Percentiles rank a stretch among this genome's conserved stretches.
phyloP scores from a whole-genome alignment of 1,284 basidiomycete species.

The Phylloboletellus chloephorus region DNA sequence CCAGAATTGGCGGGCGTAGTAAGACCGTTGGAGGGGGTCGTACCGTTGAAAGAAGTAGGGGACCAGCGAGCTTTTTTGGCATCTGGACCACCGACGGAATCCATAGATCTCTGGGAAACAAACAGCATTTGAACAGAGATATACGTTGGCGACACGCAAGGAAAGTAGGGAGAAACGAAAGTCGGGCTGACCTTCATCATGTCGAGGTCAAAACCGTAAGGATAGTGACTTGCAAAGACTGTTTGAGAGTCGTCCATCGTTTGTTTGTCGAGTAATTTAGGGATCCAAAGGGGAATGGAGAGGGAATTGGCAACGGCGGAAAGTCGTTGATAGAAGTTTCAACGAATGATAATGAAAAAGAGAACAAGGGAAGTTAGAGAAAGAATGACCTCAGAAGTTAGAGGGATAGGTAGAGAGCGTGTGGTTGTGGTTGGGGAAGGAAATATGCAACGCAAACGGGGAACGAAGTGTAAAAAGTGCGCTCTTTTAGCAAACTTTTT shows the following conservation, averaged over 20 bases:
- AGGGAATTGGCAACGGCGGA: constrained; percentile 38
- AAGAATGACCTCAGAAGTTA: constrained; percentile 29
- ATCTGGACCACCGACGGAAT: constrained; percentile 72
- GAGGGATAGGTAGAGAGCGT: constrained; percentile 31
- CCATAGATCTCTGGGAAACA: constrained; percentile 66
- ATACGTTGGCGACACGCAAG: constrained; percentile 3
- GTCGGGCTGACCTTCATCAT: constrained; percentile 81
- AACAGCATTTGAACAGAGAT: constrained; percentile 2
- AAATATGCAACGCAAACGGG: constrained; percentile 24
- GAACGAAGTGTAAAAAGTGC: constrained; percentile 28
- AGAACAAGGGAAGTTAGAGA: constrained; percentile 41
- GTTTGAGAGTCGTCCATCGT: constrained; percentile 70
- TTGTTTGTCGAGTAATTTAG: constrained; percentile 21
- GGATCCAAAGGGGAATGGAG: constrained; percentile 31
- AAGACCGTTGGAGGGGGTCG: constrained; percentile 34
- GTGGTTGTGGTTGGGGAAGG: constrained; percentile 22
- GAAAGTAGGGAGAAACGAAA: neutral
- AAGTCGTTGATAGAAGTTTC: constrained; percentile 33
- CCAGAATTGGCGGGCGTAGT: constrained; percentile 32
- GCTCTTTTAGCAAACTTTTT: constrained; percentile 27
- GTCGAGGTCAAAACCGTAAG: constrained; percentile 72
- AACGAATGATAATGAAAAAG: constrained; percentile 33
- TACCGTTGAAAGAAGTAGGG: constrained; percentile 53
- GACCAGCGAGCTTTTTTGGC: constrained; percentile 85
- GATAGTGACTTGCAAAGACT: constrained; percentile 61